Percentiles rank a stretch among this genome's conserved stretches.
Evolutionary conservation across 73 alveolate species (phyloP).

Genomic region (Durusdinium trenchii): DNA sequence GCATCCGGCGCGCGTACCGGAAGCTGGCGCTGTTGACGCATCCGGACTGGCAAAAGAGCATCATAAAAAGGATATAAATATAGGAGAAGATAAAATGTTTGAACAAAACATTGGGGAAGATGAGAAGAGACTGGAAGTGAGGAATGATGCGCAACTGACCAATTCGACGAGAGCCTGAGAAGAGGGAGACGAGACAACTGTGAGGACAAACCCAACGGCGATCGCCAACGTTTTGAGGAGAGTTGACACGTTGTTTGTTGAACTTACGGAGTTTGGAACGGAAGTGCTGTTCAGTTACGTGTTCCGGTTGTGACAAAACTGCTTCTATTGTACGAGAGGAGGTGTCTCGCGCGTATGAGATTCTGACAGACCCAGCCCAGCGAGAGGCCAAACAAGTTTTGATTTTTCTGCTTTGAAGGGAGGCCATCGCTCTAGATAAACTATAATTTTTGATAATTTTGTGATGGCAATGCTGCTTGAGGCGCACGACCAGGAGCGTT

Average conservation of each 20-base stretch:
- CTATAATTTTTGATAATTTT: neutral
- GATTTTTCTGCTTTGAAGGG: neutral
- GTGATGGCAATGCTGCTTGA: neutral
- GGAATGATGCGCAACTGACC: no score
- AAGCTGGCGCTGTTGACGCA: slow-evolving; percentile 83
- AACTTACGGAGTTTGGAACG: no score
- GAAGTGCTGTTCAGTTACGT: neutral
- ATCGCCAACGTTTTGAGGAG: slow-evolving; percentile 82
- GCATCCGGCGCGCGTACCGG: slow-evolving; percentile 78
- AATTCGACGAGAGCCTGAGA: no score
- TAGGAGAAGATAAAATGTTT: neutral
- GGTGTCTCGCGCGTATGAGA: slow-evolving; percentile 72
- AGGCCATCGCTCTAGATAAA: neutral
- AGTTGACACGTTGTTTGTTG: neutral
- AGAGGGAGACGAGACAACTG: no score
- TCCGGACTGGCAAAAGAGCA: slow-evolving; percentile 49
- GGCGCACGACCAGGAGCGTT: slow-evolving; percentile 42
- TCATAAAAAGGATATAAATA: neutral
- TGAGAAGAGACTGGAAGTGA: no score
- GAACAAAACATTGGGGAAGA: no score
- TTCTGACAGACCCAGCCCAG: slow-evolving; percentile 66
- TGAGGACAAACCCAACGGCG: slow-evolving; percentile 92
- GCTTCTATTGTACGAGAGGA: neutral
- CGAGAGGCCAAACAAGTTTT: slow-evolving; percentile 22
- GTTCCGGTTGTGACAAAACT: neutral